These are phyloP conservation scores for Gossypium stocksii DNA, from an alignment of 345 rosid species.

Conservation along the genomic window DNA sequence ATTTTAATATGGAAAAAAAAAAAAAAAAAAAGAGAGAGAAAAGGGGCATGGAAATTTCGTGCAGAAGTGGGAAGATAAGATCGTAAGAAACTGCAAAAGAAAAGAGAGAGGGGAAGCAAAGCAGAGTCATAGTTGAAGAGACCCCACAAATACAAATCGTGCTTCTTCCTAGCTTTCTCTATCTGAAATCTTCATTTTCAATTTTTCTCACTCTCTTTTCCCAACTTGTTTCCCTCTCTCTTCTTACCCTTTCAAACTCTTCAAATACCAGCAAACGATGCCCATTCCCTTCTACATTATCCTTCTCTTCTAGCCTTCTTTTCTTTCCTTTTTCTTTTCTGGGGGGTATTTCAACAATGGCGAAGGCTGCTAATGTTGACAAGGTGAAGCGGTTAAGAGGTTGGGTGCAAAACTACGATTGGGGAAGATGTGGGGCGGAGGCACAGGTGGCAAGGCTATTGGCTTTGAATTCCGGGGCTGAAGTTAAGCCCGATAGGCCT, in stretches of 20 bases:
- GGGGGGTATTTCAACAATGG: neutral
- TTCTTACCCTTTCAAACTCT: slow-evolving; percentile 35
- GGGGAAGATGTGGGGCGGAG: slow-evolving; percentile 71
- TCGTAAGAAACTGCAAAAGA: neutral
- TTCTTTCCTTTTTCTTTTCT: neutral
- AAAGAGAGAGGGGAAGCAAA: neutral
- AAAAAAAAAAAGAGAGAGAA: too few species aligned
- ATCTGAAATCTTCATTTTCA: neutral
- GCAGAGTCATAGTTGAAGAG: neutral
- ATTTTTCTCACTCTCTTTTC: neutral
- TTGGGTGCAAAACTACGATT: slow-evolving; percentile 77
- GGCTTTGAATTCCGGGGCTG: slow-evolving; percentile 51
- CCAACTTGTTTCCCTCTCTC: slow-evolving; percentile 31
- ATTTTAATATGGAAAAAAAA: too few species aligned
- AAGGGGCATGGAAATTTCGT: slow-evolving; percentile 10
- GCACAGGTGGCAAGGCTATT: slow-evolving; percentile 64
- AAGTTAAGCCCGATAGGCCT: slow-evolving; percentile 41
- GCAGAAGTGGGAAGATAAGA: slow-evolving; percentile 7
- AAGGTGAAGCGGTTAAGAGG: slow-evolving; percentile 50
- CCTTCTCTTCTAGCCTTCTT: neutral
- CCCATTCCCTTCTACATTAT: neutral
- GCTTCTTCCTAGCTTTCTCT: neutral
- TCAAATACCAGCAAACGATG: slow-evolving; percentile 31
- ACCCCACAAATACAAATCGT: slow-evolving; percentile 13
- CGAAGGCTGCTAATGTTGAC: slow-evolving; percentile 27